These are phyloP conservation scores for Venturiaceae sp. DNA, from an alignment of 2,329 filamentous ascomycete species.

Conservation along the genomic window DNA sequence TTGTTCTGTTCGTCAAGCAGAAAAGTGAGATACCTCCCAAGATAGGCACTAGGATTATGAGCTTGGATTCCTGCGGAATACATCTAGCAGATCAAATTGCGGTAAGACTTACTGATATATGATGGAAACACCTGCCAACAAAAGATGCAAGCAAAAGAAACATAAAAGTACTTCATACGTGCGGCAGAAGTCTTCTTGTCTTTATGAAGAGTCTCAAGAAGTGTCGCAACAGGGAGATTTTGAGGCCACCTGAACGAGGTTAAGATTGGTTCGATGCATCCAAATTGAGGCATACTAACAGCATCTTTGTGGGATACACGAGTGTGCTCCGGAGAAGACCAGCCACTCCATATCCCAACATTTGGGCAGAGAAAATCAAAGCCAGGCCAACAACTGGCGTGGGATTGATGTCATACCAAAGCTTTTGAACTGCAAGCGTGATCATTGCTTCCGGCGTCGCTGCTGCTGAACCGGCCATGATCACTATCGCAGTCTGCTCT, in stretches of 20 bases:
- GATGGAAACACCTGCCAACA: conserved; percentile 11
- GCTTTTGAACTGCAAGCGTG: conserved; percentile 8
- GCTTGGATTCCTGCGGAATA: too few relatives aligned
- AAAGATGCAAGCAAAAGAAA: conserved; percentile 14
- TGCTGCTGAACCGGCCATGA: conserved; percentile 10
- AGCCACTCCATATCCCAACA: conserved; percentile 11
- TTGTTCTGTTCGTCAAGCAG: conserved; percentile 11
- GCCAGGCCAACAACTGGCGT: conserved; percentile 1
- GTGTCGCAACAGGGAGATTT: conserved; percentile 10
- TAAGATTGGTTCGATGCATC: not conserved
- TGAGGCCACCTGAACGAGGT: conserved; percentile 5
- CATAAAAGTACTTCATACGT: conserved; percentile 18
- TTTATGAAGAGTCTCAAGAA: conserved; percentile 10
- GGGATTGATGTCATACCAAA: conserved; percentile 10
- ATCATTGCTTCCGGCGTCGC: conserved; percentile 8
- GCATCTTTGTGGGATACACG: conserved; percentile 11
- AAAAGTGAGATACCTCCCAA: conserved; percentile 9
- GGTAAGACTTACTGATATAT: conserved; percentile 9
- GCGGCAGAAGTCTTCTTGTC: conserved; percentile 8
- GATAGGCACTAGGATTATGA: not conserved
- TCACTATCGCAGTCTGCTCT: conserved; percentile 19
- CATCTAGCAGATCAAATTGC: not conserved
- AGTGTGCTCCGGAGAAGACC: conserved; percentile 11
- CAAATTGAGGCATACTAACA: conserved; percentile 1
- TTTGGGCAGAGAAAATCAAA: conserved; percentile 11